Evolutionary conservation across 129 eudicot species (phyloP), one percentile per base, ranked within the genome.

Genomic region (Calendula officinalis): DNA sequence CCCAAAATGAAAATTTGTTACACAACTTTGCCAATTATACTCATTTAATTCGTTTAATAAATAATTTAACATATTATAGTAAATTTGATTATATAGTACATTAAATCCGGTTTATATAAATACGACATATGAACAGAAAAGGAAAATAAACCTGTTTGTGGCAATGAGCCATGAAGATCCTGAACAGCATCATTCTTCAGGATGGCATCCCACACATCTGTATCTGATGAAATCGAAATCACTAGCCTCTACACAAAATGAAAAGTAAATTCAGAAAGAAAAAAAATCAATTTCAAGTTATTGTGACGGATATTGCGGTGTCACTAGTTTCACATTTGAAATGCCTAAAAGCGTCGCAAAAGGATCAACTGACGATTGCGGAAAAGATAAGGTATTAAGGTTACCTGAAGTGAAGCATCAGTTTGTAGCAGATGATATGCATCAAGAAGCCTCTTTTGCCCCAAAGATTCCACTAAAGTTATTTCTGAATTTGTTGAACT

Each of bases 171-270:
- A 16, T 30, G 79, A 55, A 84, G 85, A 70, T 78, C 76, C 63
- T 72, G 82, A 64, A 87, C 95, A 6, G 79, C 90, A 38, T 74
- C 70, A 44, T 84, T 84, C 54, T 43, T 82, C 71, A 75, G 30
- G 39, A 88, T 67, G 34, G 96, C 94, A 22, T 78, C 64, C 94
- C 96, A 88, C 56, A 88, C 84, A 14, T 50, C 76, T 22, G 46
- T 37, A 72, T 88, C 94, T 3, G 81, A 75, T 49, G 94, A 77
- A 68, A 88, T 75, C 11, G 89, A 82, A 13, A 42, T 6, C 15
- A 88, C 85, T 70, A 82, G 46, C 62, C 64, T 59, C 96, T 88
- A 71, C 60, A 65, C 17, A 39, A 37, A 9, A 42, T 9, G 11
- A 7, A n/a, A 46, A 62, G 6, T 12, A 42, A 38, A 55, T 60